Base-by-base conservation (phyloP, 2,329 filamentous ascomycete genomes). In the Fusarium pilosicola region DNA sequence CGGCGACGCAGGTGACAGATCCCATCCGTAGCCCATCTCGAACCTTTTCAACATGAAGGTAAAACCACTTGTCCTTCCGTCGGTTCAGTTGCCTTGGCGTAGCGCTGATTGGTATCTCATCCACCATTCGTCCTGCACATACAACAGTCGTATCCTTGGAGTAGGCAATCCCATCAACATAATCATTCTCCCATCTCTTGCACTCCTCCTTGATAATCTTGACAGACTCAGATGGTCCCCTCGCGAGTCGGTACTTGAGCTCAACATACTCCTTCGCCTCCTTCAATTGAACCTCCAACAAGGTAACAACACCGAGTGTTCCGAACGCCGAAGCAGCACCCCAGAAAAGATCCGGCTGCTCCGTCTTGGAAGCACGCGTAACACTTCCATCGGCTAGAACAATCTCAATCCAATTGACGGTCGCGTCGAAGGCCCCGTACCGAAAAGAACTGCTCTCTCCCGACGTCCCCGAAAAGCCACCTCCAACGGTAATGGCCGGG, bases 61-160 rank as follows among this genome's bases (percentile, higher is more conserved):
- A 94, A 78, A 93, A 94, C 93, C 92, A 95, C 1, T 91, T 89
- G 73, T 95, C 92, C 8, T 79, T 80, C 0, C 87, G 83, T 17
- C 87, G 84, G n/a, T 87, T 88, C 79, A 94, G 92, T 1, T 79
- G 83, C 30, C 81, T 82, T 2, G 82, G 75, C 49, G 78, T 79
- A 6, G 71, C 67, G 3, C 79, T 81, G 0, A 78, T 62, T 0
- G 85, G 85, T 0, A 85, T 68, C 0, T 83, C 78, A 57, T 92
- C 84, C 2, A 86, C 86, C 22, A 93, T 82, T 15, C 83, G 84
- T 0, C 92, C 92, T 0, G 86, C 85, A 78, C 92, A 91, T 48
- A 94, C 81, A 2, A 93, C 85, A 1, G 89, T 88, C 11, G 83
- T 84, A 24, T 84, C 82, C 20, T 82, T 81, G 0, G 88, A 86